Evolutionary conservation across 495 filamentous ascomycete genomes (phyloP), one percentile per base, ranked within the genome.

Genomic region (Sphaerosporella brunnea): DNA sequence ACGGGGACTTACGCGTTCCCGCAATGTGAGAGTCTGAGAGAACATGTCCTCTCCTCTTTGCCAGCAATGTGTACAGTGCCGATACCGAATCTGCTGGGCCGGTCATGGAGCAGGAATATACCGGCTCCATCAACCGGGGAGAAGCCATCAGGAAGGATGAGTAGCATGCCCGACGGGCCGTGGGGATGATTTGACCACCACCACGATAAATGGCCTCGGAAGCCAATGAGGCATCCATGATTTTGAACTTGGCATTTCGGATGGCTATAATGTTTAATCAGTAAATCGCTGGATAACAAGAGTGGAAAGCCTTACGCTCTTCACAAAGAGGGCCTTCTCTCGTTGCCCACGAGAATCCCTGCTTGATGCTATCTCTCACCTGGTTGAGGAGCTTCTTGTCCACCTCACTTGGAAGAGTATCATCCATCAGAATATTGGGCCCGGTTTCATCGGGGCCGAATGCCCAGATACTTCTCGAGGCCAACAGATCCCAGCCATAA

Each of bases 131-230:
- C 24, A 97, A 72, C 24, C 90, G 76, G 13, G 90, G 90, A 18
- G 84, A 88, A 23, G 90, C 90, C 83, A 95, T 95, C 15, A 97
- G 68, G 70, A 97, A 97, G 13, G 83, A 88, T 0, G 77, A 82
- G 62, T 97, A 97, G 61, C 88, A 82, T 16, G 88, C 83, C 23
- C 92, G 77, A 23, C 90, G 79, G 36, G 86, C 72, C 0, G 90
- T 95, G 41, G 90, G 90, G 59, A 97, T 97, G 60, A 97, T 93
- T 62, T 97, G 90, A 23, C 92, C 90, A 38, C 86, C 88, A 26
- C 90, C 90, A 40, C 90, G 73, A 66, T 87, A 92, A 59, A 96
- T 95, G 23, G 85, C 78, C 63, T 94, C 84, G 41, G 77, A 68
- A 23, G 84, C 90, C 26, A 97, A 75, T 21, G 79, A 71, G 36